Base-by-base conservation (phyloP, 129 eudicot genomes). In the Arctium minus region DNA sequence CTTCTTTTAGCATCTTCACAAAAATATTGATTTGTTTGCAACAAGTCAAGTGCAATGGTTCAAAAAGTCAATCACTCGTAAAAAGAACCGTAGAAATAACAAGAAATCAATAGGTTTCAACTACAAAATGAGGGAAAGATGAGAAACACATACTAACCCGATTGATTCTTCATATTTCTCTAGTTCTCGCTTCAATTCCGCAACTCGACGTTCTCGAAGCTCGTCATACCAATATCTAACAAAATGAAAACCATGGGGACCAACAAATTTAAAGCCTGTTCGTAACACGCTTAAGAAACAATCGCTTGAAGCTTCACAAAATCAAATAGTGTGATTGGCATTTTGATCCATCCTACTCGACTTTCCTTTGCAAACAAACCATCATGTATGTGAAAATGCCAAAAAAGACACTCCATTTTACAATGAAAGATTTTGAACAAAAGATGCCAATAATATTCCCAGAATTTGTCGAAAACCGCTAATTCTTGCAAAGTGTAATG, bases 181-280 rank as follows among this genome's bases (percentile, higher is more conserved):
- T 76, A 95, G 88, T 86, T 88, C 94, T 82, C 82, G 86, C 80
- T 86, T 90, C 81, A 95, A 72, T 84, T 92, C 98, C 18, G 86
- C 94, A 69, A 95, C 89, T 67, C 98, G 88, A 27, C 86, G 85
- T 73, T 87, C 90, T 62, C 92, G 87, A 62, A 95, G 88, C 86
- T 92, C 98, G 78, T 92, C 94, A 87, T 91, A 91, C 98, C 93
- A 95, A 85, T 88, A 87, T 81, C 97, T 95, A 81, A 75, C 77
- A 73, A 65, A 22, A 74, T 72, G 76, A 77, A 81, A 77, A 85
- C 70, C 76, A 78, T 56, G 48, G 39, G 36, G 56, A 72, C n/a
- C 62, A 84, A 40, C 39, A 73, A 79, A 64, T 33, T 50, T 84
- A 73, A 42, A 77, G 75, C 75, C 56, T 78, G 75, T 72, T 83